Evolutionary conservation across 2,329 filamentous ascomycete genomes (phyloP), one percentile per base, ranked within the genome.

Genomic region (Calonectria pauciramosa): DNA sequence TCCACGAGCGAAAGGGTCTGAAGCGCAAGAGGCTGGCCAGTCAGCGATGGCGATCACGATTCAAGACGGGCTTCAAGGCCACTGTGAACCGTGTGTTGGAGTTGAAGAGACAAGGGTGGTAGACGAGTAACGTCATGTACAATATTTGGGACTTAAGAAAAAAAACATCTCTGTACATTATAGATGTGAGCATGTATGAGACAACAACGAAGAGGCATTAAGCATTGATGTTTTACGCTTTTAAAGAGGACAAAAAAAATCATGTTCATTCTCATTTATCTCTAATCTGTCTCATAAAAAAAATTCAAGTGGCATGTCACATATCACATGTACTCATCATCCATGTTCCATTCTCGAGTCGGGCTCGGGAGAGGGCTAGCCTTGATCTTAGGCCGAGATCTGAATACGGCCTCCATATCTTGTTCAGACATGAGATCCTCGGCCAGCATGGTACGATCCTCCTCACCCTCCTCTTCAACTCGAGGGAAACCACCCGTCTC

Each of bases 371-470:
- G 83, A 2, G 96, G 95, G 83, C 95, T 98, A 14, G 91, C 91
- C 77, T 93, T 93, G 78, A 98, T 92, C 84, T 93, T 94, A 0
- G 96, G 96, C 77, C 96, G 86, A 76, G 94, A 96, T 85, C 93
- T 95, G 83, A 98, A 98, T 1, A 98, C 93, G 32, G 93, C 94
- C 73, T 94, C 93, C 83, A 95, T 94, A 74, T 97, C 95, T 77
- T 95, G 93, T 70, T 93, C 90, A 20, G 73, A 89, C 71, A 98
- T 92, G 51, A 98, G 85, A 76, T 93, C 90, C 81, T 96, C 93
- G 0, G 90, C 88, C 11, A 94, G 89, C 1, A 92, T 88, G 30
- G 84, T 80, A n/a, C 84, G 84, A 10, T 82, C 84, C 66, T 87
- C 89, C 78, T 91, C 89, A 7, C 88, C 86, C 7, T 90, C 83